Percentiles rank a stretch among this genome's conserved stretches.
These are phyloP conservation scores for Cichorium intybus DNA, from an alignment of 140 eudicot species.

Conservation along the genomic window DNA sequence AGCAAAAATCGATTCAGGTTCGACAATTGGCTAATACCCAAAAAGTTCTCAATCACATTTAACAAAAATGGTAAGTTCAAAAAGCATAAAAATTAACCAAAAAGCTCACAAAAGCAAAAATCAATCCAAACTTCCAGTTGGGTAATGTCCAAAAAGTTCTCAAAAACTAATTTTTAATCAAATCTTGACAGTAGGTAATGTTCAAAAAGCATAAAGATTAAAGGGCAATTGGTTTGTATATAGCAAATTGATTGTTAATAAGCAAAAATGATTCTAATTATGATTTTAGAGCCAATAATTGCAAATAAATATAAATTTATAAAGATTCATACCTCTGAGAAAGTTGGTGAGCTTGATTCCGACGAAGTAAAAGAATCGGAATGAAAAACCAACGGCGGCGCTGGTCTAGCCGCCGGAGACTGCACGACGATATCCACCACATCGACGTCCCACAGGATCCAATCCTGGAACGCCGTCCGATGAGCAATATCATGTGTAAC, in stretches of 20 bases:
- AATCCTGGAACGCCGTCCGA: conserved; percentile 65
- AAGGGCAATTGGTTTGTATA: not conserved
- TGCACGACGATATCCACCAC: conserved; percentile 52
- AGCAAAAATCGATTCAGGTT: not conserved
- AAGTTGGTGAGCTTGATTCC: conserved; percentile 39
- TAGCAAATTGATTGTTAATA: not conserved
- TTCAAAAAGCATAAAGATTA: not conserved
- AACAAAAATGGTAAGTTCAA: not conserved
- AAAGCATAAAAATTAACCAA: not conserved
- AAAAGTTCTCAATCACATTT: not conserved
- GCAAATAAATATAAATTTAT: not conserved
- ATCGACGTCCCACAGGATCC: conserved; percentile 80
- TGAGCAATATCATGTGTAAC: conserved; percentile 86
- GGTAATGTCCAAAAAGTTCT: not conserved
- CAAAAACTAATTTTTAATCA: not conserved
- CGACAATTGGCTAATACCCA: not conserved
- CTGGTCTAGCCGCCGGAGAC: conserved; percentile 41
- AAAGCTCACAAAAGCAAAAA: not conserved
- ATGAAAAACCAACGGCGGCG: conserved; percentile 25
- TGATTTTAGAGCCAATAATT: not conserved
- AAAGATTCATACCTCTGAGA: conserved; percentile 39
- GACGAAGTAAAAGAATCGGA: conserved; percentile 51
- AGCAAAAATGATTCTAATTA: not conserved
- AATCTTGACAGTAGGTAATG: not conserved
- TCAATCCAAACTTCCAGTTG: not conserved